phyloP scores from a whole-genome alignment of 495 filamentous ascomycete genomes.

The Haplographium delicatum region DNA sequence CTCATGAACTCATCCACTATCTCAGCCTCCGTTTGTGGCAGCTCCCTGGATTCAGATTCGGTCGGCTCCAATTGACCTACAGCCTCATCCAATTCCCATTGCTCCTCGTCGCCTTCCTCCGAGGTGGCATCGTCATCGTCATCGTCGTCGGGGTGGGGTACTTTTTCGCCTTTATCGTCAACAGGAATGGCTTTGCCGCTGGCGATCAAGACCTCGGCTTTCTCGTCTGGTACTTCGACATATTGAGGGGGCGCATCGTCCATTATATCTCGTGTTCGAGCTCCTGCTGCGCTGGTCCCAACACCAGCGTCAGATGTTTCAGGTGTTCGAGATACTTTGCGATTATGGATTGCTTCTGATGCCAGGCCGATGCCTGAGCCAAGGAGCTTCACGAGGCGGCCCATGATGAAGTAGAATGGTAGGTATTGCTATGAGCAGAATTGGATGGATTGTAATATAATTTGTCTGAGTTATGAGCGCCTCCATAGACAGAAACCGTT shows the following conservation, averaged over 20 bases:
- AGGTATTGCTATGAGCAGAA: not conserved
- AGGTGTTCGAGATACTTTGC: conserved; percentile 20
- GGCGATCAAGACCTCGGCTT: conserved; percentile 12
- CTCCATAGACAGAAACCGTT: no score
- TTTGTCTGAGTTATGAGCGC: no score
- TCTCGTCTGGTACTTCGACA: conserved; percentile 12
- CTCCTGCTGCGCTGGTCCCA: conserved; percentile 3
- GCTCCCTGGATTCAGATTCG: conserved; percentile 67
- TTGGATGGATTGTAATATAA: no score
- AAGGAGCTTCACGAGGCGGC: conserved; percentile 23
- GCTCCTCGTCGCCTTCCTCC: conserved; percentile 36
- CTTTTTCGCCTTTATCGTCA: conserved; percentile 19
- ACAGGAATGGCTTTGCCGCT: conserved; percentile 22
- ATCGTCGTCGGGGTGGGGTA: conserved; percentile 9
- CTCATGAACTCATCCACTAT: conserved; percentile 30
- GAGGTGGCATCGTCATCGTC: conserved; percentile 18
- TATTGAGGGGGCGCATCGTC: conserved; percentile 13
- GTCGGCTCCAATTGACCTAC: conserved; percentile 41
- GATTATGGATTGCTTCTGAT: conserved; percentile 35
- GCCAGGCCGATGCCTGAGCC: conserved; percentile 45
- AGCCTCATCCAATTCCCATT: conserved; percentile 49
- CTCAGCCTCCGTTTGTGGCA: conserved; percentile 61
- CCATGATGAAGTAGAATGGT: conserved; percentile 14
- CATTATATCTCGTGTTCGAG: not conserved
- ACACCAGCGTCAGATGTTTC: not conserved